Conservation (phyloP, 192 early-diverging fungal species). For the Coemansia sp. region DNA sequence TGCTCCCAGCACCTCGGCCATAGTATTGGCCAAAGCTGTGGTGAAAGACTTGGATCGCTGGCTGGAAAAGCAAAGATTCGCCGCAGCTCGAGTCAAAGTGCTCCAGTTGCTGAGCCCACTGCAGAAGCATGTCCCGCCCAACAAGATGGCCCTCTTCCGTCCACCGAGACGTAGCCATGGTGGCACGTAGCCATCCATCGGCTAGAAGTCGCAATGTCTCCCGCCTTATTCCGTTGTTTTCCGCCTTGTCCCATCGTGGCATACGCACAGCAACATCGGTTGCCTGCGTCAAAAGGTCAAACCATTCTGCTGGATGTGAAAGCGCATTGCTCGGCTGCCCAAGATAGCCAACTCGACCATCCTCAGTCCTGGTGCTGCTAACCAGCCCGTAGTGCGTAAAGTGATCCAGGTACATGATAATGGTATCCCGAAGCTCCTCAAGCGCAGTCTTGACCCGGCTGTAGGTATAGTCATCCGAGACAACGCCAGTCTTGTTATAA, state of each 20-base stretch:
- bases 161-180: conserved; percentile 69
- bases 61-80: conserved; percentile 44
- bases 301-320: conserved; percentile 59
- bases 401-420: conserved; percentile 75
- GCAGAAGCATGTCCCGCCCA: conserved; percentile 71
- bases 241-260: conserved; percentile 73
- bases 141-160: conserved; percentile 81
- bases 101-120: conserved; percentile 69
- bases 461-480: conserved; percentile 85
- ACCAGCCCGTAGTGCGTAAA: conserved; percentile 79
- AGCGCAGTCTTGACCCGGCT: conserved; percentile 78
- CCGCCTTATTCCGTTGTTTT: conserved; percentile 66
- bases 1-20: conserved; percentile 9
- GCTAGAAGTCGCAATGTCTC: conserved; percentile 71
- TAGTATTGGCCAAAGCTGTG: conserved; percentile 38
- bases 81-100: conserved; percentile 28
- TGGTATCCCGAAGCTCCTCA: conserved; percentile 71
- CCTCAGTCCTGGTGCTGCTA: conserved; percentile 48
- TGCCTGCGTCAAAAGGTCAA: conserved; percentile 79
- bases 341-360: not conserved
- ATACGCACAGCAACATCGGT: conserved; percentile 74
- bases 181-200: conserved; percentile 74
- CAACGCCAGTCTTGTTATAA: conserved; percentile 78
- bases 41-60: conserved; percentile 43
- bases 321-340: conserved; percentile 24